Percentiles rank a stretch among this genome's conserved stretches.
These are phyloP conservation scores for Phaeosphaeriaceae sp. DNA, from an alignment of 2,329 filamentous ascomycete genomes.

Conservation along the genomic window DNA sequence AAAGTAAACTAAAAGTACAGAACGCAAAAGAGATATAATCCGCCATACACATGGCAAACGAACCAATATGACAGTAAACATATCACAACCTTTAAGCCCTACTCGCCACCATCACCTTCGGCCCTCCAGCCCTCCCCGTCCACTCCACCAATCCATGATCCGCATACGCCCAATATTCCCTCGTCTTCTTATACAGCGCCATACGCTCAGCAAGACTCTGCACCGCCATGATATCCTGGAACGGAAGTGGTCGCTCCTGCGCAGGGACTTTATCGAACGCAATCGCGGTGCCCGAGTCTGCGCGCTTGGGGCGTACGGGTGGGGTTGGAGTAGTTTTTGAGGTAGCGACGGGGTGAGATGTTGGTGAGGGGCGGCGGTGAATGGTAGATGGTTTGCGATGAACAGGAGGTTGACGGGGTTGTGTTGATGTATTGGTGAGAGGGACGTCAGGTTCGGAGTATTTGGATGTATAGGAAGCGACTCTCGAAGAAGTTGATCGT, in stretches of 20 bases:
- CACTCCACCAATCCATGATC: constrained; percentile 43
- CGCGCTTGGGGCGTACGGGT: constrained; percentile 27
- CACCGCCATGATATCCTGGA: constrained; percentile 39
- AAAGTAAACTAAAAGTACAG: neutral
- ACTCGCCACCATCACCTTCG: neutral
- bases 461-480: neutral
- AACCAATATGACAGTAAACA: neutral
- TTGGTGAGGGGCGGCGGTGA: neutral
- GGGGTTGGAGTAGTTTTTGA: neutral
- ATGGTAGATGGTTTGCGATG: neutral
- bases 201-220: constrained; percentile 36
- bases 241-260: constrained; percentile 34
- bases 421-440: neutral
- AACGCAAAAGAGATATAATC: neutral
- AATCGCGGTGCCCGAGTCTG: constrained; percentile 43
- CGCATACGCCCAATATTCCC: constrained; percentile 45
- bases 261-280: constrained; percentile 27
- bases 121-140: constrained; percentile 14
- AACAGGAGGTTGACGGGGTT: neutral
- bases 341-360: neutral
- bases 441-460: neutral
- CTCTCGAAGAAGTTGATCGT: neutral
- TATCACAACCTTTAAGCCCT: neutral
- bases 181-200: constrained; percentile 40
- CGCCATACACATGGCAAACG: neutral